A percentile compares a stretch with the other conserved stretches of the same genome.
These are phyloP conservation scores for Neopestalotiopsis sp. DNA, from an alignment of 2,329 filamentous ascomycete genomes.

Conservation along the genomic window DNA sequence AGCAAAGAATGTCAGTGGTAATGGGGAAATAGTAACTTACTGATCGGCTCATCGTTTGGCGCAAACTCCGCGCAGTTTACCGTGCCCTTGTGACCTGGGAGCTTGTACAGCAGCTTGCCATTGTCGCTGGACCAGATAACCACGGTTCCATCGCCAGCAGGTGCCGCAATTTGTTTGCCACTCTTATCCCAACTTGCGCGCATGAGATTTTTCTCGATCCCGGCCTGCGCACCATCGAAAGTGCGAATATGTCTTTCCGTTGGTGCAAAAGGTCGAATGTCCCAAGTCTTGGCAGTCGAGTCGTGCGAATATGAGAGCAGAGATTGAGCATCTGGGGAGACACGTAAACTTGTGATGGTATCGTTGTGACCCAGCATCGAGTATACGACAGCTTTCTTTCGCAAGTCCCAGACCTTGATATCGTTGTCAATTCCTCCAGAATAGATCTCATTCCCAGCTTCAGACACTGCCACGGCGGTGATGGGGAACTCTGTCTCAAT, in stretches of 20 bases:
- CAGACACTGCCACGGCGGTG: conserved; percentile 88
- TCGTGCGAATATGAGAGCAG: conserved; percentile 94
- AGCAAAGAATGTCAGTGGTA: not conserved
- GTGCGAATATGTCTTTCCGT: conserved; percentile 83
- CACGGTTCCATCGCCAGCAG: conserved; percentile 88
- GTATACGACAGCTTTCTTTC: conserved; percentile 89
- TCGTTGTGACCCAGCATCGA: conserved; percentile 89
- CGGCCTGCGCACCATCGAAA: conserved; percentile 88
- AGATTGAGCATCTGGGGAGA: conserved; percentile 93
- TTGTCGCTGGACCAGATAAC: conserved; percentile 88
- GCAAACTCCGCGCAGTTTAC: conserved; percentile 96
- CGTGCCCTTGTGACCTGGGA: conserved; percentile 92
- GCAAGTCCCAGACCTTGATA: conserved; percentile 95
- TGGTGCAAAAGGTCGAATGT: conserved; percentile 92
- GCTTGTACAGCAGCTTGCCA: conserved; percentile 92
- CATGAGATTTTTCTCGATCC: conserved; percentile 90
- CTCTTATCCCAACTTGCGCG: conserved; percentile 87
- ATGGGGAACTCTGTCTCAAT: conserved; percentile 92
- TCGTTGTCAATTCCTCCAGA: conserved; percentile 96
- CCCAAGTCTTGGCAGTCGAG: conserved; percentile 93
- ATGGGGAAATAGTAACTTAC: conserved; percentile 62
- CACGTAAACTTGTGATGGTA: conserved; percentile 85
- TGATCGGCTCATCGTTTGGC: conserved; percentile 81
- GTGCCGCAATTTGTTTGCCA: conserved; percentile 86
- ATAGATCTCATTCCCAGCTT: conserved; percentile 95